Percentiles rank a stretch among this genome's conserved stretches.
These are phyloP conservation scores for Fonsecaea multimorphosa DNA, from an alignment of 2,329 filamentous ascomycete genomes.

Conservation along the genomic window DNA sequence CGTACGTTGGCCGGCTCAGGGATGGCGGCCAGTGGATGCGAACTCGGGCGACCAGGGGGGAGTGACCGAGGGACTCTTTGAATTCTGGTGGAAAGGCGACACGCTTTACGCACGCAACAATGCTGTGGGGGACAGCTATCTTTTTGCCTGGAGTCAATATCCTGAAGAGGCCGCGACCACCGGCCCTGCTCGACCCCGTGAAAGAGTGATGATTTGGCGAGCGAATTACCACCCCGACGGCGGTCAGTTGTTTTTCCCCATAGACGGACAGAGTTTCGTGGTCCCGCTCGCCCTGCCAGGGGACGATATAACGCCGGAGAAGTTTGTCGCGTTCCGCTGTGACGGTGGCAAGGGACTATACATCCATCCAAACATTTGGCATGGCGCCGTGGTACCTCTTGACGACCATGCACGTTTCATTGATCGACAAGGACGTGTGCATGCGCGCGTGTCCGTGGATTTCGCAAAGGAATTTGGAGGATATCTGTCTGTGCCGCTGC, in stretches of 20 bases:
- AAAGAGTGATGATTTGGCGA: conserved; percentile 26
- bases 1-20: conserved; percentile 26
- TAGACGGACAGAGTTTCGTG: conserved; percentile 23
- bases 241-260: conserved; percentile 27
- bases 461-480: conserved; percentile 31
- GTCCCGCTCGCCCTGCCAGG: conserved; percentile 25
- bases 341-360: conserved; percentile 28
- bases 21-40: conserved; percentile 24
- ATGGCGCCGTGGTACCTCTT: conserved; percentile 26
- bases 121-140: conserved; percentile 25
- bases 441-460: conserved; percentile 27
- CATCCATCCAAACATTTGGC: conserved; percentile 29
- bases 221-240: conserved; percentile 30
- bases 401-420: conserved; percentile 24
- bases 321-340: conserved; percentile 25
- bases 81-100: conserved; percentile 32
- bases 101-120: conserved; percentile 30
- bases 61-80: conserved; percentile 25
- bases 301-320: conserved; percentile 27
- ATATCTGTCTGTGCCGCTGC: conserved; percentile 23
- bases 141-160: conserved; percentile 30
- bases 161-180: conserved; percentile 18
- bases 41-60: conserved; percentile 29
- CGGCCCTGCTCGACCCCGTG: conserved; percentile 13
- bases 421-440: conserved; percentile 26